phyloP scores from a whole-genome alignment of 345 rosid genomes.

The Salix viminalis region DNA sequence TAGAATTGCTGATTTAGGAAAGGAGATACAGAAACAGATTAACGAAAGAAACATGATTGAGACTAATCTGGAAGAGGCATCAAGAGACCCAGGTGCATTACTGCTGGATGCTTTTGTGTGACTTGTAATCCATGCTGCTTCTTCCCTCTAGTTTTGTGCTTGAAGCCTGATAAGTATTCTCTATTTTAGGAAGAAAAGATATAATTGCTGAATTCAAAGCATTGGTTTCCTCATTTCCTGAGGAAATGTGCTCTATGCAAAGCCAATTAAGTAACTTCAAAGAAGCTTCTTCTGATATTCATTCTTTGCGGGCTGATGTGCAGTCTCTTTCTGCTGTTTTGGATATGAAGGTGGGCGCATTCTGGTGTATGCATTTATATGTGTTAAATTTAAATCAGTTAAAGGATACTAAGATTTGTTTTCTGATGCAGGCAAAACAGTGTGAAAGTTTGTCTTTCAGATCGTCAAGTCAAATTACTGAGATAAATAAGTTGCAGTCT shows the following conservation, averaged over 20 bases:
- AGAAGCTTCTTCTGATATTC: conserved; percentile 71
- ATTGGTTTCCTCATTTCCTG: conserved; percentile 80
- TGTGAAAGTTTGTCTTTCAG: conserved; percentile 52
- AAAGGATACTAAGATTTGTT: conserved; percentile 9
- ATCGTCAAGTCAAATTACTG: conserved; percentile 56
- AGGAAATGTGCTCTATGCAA: conserved; percentile 83
- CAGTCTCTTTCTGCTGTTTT: conserved; percentile 64
- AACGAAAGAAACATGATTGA: conserved; percentile 55
- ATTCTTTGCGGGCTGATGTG: conserved; percentile 73
- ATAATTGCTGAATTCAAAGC: conserved; percentile 79
- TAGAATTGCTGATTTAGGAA: conserved; percentile 53
- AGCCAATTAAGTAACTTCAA: conserved; percentile 65
- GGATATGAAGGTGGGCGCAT: conserved; percentile 62
- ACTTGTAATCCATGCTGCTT: conserved; percentile 1
- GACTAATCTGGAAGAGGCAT: conserved; percentile 57
- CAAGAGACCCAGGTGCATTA: conserved; percentile 66
- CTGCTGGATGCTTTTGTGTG: background rate
- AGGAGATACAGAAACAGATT: conserved; percentile 60
- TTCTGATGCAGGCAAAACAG: conserved; percentile 57
- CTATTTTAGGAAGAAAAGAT: conserved; percentile 77
- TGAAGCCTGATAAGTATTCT: conserved; percentile 28
- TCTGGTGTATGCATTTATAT: background rate
- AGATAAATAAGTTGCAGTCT: conserved; percentile 56
- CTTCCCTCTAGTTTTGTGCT: conserved; percentile 9
- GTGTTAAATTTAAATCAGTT: conserved; percentile 18